phyloP scores from a whole-genome alignment of 176 grass and related monocot genomes.

The Oryza nivara region DNA sequence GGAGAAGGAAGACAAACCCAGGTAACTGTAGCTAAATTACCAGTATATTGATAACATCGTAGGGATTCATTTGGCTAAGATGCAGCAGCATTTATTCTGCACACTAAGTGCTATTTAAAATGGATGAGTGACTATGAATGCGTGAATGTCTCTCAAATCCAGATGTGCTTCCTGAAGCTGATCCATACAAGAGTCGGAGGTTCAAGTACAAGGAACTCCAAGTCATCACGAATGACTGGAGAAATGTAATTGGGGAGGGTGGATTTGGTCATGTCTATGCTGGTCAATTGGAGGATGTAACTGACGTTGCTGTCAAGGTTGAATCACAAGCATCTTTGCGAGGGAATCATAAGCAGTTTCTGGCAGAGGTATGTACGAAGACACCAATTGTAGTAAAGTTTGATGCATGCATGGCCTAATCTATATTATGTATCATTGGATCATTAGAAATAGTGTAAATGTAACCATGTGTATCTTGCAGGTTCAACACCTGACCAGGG shows the following conservation, averaged over 20 bases:
- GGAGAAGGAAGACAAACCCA: background rate
- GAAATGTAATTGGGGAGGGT: too few relatives aligned
- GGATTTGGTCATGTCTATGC: too few relatives aligned
- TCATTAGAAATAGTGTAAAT: too few relatives aligned
- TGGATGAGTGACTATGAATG: background rate
- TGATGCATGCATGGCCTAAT: too few relatives aligned
- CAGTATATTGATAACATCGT: background rate
- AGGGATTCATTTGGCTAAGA: too few relatives aligned
- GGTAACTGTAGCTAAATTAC: background rate
- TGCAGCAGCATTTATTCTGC: background rate
- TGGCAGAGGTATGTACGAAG: background rate
- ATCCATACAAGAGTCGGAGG: constrained; percentile 9
- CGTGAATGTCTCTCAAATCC: background rate
- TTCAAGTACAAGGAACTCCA: constrained; percentile 21
- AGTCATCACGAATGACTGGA: too few relatives aligned
- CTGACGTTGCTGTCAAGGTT: too few relatives aligned
- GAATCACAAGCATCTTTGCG: too few relatives aligned
- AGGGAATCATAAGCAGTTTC: too few relatives aligned
- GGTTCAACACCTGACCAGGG: background rate
- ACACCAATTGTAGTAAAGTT: too few relatives aligned
- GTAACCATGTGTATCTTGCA: background rate
- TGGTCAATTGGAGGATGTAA: too few relatives aligned
- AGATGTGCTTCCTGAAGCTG: background rate
- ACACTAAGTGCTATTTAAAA: background rate
- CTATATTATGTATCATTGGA: too few relatives aligned